Evolutionary conservation across 768 basidiomycete genomes (phyloP).

Genomic region (Suillus paluster): DNA sequence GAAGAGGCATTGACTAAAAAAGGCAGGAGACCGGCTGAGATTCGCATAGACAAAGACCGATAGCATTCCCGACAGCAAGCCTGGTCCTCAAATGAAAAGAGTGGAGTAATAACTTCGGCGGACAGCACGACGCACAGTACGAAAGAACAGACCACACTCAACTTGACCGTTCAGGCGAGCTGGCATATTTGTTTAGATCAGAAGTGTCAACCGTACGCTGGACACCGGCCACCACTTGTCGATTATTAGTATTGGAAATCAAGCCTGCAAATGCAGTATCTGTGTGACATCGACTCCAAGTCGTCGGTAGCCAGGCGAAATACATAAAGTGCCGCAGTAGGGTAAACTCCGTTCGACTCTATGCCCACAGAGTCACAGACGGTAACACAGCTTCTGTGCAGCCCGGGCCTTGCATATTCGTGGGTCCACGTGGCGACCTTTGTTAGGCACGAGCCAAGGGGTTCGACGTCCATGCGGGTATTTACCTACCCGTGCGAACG

Average conservation of each 20-base stretch:
- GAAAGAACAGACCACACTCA: background rate
- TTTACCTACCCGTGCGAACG: background rate
- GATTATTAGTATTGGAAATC: too few relatives aligned
- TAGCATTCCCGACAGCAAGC: too few relatives aligned
- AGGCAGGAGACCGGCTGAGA: too few relatives aligned
- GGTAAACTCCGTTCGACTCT: background rate
- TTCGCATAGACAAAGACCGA: too few relatives aligned
- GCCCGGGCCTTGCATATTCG: too few relatives aligned
- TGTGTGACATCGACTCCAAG: too few relatives aligned
- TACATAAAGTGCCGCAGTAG: background rate
- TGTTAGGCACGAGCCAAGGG: background rate
- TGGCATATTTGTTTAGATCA: background rate
- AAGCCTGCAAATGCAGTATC: background rate
- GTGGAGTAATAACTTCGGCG: background rate
- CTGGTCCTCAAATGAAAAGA: background rate
- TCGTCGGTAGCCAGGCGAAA: background rate
- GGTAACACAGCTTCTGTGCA: background rate
- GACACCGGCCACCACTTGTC: background rate
- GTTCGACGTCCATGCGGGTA: background rate
- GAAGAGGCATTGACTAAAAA: too few relatives aligned
- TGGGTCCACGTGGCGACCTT: background rate
- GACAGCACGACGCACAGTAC: background rate
- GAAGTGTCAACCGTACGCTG: too few relatives aligned
- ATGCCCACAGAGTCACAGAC: background rate
- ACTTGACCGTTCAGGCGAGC: background rate